phyloP scores from a whole-genome alignment of 352 stramenopile species.

The Phytophthora pistaciae region DNA sequence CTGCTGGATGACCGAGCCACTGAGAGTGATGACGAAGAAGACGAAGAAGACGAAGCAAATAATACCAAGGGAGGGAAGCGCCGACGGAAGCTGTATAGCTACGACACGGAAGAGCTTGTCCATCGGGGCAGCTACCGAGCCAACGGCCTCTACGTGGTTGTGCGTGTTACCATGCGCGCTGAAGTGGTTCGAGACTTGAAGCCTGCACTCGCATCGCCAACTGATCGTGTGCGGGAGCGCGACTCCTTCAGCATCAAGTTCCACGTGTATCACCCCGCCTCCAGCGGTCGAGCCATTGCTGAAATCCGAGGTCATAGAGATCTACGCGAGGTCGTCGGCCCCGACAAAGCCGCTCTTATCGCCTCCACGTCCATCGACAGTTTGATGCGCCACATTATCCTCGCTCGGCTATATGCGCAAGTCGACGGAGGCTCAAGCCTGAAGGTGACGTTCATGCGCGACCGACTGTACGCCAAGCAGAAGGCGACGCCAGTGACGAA shows the following conservation, averaged over 20 bases:
- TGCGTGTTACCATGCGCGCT: slow-evolving; percentile 65
- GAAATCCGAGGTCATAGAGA: slow-evolving; percentile 49
- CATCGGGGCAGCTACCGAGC: slow-evolving; percentile 67
- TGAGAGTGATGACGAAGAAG: slow-evolving; percentile 31
- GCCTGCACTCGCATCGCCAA: slow-evolving; percentile 34
- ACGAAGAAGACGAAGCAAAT: background rate
- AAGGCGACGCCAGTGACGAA: slow-evolving; percentile 68
- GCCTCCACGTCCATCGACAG: slow-evolving; percentile 41
- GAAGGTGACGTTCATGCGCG: slow-evolving; percentile 54
- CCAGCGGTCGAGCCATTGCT: slow-evolving; percentile 36
- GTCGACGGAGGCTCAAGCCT: slow-evolving; percentile 20
- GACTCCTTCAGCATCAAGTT: slow-evolving; percentile 72
- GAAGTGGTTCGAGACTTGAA: slow-evolving; percentile 40
- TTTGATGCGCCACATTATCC: slow-evolving; percentile 68
- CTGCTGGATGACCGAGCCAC: slow-evolving; percentile 49
- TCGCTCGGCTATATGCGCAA: slow-evolving; percentile 45
- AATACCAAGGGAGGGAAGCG: background rate
- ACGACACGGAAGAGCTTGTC: slow-evolving; percentile 65
- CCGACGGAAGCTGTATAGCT: slow-evolving; percentile 41
- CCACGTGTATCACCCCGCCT: slow-evolving; percentile 64
- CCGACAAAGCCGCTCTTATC: slow-evolving; percentile 58
- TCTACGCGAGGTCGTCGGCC: slow-evolving; percentile 73
- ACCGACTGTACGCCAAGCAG: slow-evolving; percentile 74
- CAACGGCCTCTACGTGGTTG: slow-evolving; percentile 64
- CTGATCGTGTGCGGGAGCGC: slow-evolving; percentile 53